phyloP scores from a whole-genome alignment of 2,329 filamentous ascomycete species.

The Cladosporium austrohemisphaericum region DNA sequence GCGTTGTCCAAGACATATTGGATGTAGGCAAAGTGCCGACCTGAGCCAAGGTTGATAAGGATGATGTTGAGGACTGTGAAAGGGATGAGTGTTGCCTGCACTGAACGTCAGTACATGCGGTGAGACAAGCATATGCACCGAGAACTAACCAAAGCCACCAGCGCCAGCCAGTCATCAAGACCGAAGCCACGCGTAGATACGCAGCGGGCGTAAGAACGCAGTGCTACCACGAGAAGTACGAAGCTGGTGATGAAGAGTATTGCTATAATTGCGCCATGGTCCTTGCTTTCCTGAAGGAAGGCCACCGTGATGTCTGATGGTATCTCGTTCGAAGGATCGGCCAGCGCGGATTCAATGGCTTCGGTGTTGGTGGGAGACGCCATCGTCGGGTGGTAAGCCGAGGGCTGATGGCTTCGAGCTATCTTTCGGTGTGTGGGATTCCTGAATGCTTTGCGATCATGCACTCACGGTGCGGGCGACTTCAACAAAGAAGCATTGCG shows the following conservation, averaged over 20 bases:
- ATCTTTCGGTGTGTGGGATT: too few relatives aligned
- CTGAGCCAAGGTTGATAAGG: slow-evolving; percentile 48
- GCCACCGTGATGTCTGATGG: slow-evolving; percentile 34
- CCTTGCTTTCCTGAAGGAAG: slow-evolving; percentile 38
- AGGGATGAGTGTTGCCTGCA: slow-evolving; percentile 33
- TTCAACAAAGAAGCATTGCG: too few relatives aligned
- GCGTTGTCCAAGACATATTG: slow-evolving; percentile 45
- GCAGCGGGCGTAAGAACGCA: slow-evolving; percentile 35
- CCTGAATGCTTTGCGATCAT: too few relatives aligned
- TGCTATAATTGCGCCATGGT: slow-evolving; percentile 38
- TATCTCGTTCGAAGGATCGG: slow-evolving; percentile 29
- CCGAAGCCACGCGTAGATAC: slow-evolving; percentile 39
- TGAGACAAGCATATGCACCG: neutral
- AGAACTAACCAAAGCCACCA: slow-evolving; percentile 17
- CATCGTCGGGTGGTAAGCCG: slow-evolving; percentile 6
- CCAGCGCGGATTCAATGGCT: slow-evolving; percentile 9
- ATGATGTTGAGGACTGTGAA: slow-evolving; percentile 44
- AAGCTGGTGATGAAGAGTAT: slow-evolving; percentile 39
- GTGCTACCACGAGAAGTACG: slow-evolving; percentile 35
- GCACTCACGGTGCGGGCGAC: too few relatives aligned
- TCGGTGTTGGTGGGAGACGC: slow-evolving; percentile 14
- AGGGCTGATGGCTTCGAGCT: too few relatives aligned
- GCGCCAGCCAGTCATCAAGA: slow-evolving; percentile 38
- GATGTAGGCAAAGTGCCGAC: slow-evolving; percentile 45
- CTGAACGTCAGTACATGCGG: slow-evolving; percentile 7